These are phyloP conservation scores for Lepiota venenata DNA, from an alignment of 768 basidiomycete genomes.

Conservation along the genomic window DNA sequence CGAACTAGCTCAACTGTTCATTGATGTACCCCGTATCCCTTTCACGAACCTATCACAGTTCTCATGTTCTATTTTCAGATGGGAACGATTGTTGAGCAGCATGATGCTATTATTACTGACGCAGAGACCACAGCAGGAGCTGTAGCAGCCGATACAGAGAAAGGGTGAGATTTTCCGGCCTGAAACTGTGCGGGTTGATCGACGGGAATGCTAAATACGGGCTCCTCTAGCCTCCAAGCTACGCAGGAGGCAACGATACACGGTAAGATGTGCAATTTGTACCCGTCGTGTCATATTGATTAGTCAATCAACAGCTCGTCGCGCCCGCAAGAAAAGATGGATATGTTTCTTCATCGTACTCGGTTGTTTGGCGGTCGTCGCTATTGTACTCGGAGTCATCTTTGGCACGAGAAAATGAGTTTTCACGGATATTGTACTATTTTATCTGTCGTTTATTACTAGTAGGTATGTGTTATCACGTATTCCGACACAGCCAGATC, in stretches of 20 bases:
- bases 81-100: conserved; percentile 74
- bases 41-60: background rate
- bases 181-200: background rate
- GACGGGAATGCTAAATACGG: conserved; percentile 1
- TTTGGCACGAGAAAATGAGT: conserved; percentile 24
- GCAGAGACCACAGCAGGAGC: conserved; percentile 61
- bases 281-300: conserved; percentile 7
- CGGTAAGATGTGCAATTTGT: conserved; percentile 22
- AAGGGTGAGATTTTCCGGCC: conserved; percentile 48
- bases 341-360: conserved; percentile 74
- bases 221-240: conserved; percentile 46
- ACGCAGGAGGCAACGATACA: conserved; percentile 66
- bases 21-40: conserved; percentile 50
- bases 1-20: conserved; percentile 88
- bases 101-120: conserved; percentile 67
- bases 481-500: too few species aligned
- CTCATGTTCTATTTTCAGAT: conserved; percentile 43
- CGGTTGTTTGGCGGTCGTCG: conserved; percentile 53
- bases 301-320: conserved; percentile 25
- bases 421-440: background rate
- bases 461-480: too few species aligned
- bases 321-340: conserved; percentile 80
- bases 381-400: conserved; percentile 51
- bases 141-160: conserved; percentile 67
- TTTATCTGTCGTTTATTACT: background rate